Base-by-base conservation (phyloP, 495 filamentous ascomycete genomes). In the Penicillium paradoxum region DNA sequence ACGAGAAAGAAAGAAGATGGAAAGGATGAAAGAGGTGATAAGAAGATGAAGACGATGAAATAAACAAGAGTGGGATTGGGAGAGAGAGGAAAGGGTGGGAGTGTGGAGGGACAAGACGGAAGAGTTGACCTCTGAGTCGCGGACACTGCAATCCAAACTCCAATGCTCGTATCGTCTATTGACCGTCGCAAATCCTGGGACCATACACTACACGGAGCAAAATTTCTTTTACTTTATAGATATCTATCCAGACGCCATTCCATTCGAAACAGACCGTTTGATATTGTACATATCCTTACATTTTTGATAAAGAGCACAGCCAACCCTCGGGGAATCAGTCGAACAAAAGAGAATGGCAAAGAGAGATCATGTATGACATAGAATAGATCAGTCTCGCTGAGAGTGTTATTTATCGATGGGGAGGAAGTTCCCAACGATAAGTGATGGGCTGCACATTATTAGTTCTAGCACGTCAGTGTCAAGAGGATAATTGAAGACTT, bases 391-490 rank as follows among this genome's bases (percentile, higher is more conserved):
- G 17, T 29, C 10, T 27, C 14, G 14, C 17, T 8, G 17, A 48
- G 6, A 41, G 21, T 46, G 21, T 30, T 58, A 69, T 44, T 63
- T 67, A 54, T 57, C 58, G 30, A 66, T 69, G 8, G 92, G 92
- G 46, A 98, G 74, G 71, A 98, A 98, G 64, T 98, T 98, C 45
- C 93, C 93, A 34, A 98, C 86, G 60, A 98, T 98, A 42, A 97
- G 78, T 40, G 89, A 87, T 49, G 93, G 93, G 57, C 93, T 97
- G 58, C 25, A 54, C 4, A 34, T 33, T 60, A 57, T 57, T 49
- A 65, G 32, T 37, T 42, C 32, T 25, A 33, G n/a, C n/a, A n/a
- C n/a, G 34, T 10, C 21, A 18, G n/a, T 29, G 21, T 32, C 13
- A 8, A 39, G n/a, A 13, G 19, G 9, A n/a, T 17, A 33, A 27